Evolutionary conservation across 768 basidiomycete species (phyloP), one percentile per base, ranked within the genome.

Genomic region (Harrya chromipes): DNA sequence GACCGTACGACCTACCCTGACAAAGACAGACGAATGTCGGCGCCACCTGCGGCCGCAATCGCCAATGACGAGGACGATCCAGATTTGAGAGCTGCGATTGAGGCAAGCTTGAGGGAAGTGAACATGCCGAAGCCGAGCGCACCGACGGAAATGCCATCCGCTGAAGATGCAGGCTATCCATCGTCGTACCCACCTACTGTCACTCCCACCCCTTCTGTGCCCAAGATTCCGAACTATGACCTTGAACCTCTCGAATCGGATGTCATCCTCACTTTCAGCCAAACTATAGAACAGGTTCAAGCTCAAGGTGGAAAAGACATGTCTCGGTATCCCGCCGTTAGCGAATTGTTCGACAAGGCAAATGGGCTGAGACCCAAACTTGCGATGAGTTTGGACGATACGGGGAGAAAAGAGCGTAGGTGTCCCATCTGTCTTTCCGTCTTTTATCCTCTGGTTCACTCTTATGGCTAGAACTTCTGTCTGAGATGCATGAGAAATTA

Each of bases 401-500:
- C 91, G 3, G 82, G 81, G 16, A 75, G 85, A 60, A 93, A 94
- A 80, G 87, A 94, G 71, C 78, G 94, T 92, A 55, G 62, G 81
- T 72, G 4, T 66, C 66, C 17, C 27, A 19, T 35, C 14, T 40
- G 8, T 49, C 49, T 1, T 8, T 53, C 8, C 4, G 4, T 31
- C n/a, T 34, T 39, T 1, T 19, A 31, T 16, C 10, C 11, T 20
- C 16, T 4, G 17, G 17, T 4, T 35, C 13, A 6, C 1, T 21
- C 14, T 40, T 14, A 19, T 42, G 40, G 2, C 29, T 19, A 93
- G 94, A 94, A 67, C 76, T 94, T 64, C 73, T 99, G 31, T 75
- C 83, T 7, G 94, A 97, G 42, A 97, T 98, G 93, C 89, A 97
- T 59, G 86, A 88, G 40, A 95, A 97, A 68, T 69, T 99, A 10